These are phyloP conservation scores for Lasiodiplodia hormozganensis DNA, from an alignment of 2,329 filamentous ascomycete genomes.

Conservation along the genomic window DNA sequence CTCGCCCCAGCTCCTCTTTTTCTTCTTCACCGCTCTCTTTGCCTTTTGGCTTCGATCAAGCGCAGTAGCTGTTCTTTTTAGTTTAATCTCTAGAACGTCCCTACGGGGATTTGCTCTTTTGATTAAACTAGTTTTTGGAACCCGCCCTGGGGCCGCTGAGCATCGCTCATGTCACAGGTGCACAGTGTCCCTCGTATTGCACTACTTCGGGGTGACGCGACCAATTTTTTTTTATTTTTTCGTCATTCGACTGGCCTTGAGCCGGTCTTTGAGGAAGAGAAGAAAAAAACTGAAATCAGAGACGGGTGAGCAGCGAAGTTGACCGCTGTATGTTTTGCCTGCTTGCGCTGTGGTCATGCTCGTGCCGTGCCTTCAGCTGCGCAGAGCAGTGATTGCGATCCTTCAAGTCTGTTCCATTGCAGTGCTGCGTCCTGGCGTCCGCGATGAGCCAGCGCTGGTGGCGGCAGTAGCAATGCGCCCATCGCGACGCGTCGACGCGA, in stretches of 20 bases:
- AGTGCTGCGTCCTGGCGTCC: too few species aligned
- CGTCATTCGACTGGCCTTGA: not conserved
- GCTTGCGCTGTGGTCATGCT: too few species aligned
- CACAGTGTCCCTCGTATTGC: constrained; percentile 6
- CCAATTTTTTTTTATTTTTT: not conserved
- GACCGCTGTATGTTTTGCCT: not conserved
- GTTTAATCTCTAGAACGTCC: not conserved
- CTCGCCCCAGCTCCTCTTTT: not conserved
- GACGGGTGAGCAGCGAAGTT: not conserved
- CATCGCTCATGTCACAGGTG: not conserved
- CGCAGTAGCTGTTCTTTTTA: not conserved
- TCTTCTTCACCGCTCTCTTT: constrained; percentile 6
- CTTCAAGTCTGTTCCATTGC: not conserved
- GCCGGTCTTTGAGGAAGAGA: not conserved
- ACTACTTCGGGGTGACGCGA: not conserved
- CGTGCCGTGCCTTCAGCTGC: not conserved
- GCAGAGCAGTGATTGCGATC: not conserved
- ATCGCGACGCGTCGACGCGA: too few species aligned
- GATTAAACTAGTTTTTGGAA: not conserved
- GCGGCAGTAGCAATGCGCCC: too few species aligned
- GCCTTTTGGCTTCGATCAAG: not conserved
- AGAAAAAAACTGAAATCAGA: too few species aligned
- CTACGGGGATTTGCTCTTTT: not conserved
- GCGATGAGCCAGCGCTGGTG: too few species aligned
- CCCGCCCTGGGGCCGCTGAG: not conserved